Evolutionary conservation across 345 rosid species (phyloP).

Genomic region (Rhizophora mangle): DNA sequence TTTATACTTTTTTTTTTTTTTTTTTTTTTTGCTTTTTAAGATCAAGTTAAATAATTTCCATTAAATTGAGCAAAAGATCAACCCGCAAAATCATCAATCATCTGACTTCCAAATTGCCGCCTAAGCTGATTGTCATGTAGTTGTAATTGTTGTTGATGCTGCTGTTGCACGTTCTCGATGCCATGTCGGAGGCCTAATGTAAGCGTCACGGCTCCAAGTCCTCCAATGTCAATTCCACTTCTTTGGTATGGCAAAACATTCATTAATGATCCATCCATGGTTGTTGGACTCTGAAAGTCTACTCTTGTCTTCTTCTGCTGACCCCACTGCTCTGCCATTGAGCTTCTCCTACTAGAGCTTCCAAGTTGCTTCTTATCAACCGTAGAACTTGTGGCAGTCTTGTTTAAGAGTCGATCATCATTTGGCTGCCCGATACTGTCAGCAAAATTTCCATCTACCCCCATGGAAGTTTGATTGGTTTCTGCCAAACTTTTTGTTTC

Average conservation of each 20-base stretch:
- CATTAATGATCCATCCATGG: slow-evolving; percentile 37
- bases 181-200: slow-evolving; percentile 55
- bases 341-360: slow-evolving; percentile 16
- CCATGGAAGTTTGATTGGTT: slow-evolving; percentile 19
- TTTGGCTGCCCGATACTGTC: slow-evolving; percentile 23
- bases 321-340: slow-evolving; percentile 23
- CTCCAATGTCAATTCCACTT: slow-evolving; percentile 28
- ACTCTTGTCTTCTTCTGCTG: slow-evolving; percentile 45
- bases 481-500: slow-evolving; percentile 42
- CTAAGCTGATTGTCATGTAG: slow-evolving; percentile 39
- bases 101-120: slow-evolving; percentile 45
- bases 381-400: slow-evolving; percentile 12
- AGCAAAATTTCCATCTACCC: slow-evolving; percentile 16
- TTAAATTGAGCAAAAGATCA: slow-evolving; percentile 11
- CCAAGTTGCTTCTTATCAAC: slow-evolving; percentile 22
- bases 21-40: neutral
- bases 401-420: slow-evolving; percentile 24
- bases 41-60: neutral
- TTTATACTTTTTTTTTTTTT: neutral
- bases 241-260: slow-evolving; percentile 39
- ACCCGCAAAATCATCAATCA: slow-evolving; percentile 52
- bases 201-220: slow-evolving; percentile 47
- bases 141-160: slow-evolving; percentile 25
- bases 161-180: slow-evolving; percentile 44
- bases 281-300: slow-evolving; percentile 30